A percentile compares a stretch with the other conserved stretches of the same genome.
Conservation (phyloP, 768 basidiomycete species). For the Boletus rex-veris region DNA sequence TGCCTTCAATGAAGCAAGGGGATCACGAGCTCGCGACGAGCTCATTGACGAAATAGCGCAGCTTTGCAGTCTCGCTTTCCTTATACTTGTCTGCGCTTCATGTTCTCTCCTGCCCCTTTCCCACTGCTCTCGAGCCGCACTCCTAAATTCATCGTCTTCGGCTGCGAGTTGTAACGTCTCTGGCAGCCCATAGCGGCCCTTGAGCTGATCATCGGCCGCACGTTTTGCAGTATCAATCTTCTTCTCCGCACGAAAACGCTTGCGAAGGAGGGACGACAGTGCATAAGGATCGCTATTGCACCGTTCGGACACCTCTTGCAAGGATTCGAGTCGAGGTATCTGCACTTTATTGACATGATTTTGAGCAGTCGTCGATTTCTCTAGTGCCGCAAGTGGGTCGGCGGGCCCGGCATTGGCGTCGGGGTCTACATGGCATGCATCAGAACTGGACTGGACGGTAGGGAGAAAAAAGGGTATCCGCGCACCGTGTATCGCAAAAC, state of each 20-base stretch:
- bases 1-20: constrained; percentile 45
- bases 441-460: background rate
- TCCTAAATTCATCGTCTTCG: constrained; percentile 56
- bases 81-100: constrained; percentile 41
- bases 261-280: constrained; percentile 70
- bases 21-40: constrained; percentile 26
- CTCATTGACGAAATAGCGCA: constrained; percentile 18
- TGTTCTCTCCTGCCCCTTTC: constrained; percentile 47
- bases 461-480: background rate
- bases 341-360: constrained; percentile 69
- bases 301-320: constrained; percentile 73
- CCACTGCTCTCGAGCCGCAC: constrained; percentile 67
- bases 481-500: constrained; percentile 82
- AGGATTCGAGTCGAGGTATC: constrained; percentile 74
- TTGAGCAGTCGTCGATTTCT: constrained; percentile 82
- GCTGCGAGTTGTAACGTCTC: constrained; percentile 61
- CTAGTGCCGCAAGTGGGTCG: constrained; percentile 85
- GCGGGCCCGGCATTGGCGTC: constrained; percentile 57
- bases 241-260: constrained; percentile 85
- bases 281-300: constrained; percentile 85
- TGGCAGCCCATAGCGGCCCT: constrained; percentile 74
- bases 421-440: constrained; percentile 48
- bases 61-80: constrained; percentile 45
- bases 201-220: constrained; percentile 66
- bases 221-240: constrained; percentile 68